These are phyloP conservation scores for Mortierella sp. DNA, from an alignment of 371 early-diverging fungal species.

Conservation along the genomic window DNA sequence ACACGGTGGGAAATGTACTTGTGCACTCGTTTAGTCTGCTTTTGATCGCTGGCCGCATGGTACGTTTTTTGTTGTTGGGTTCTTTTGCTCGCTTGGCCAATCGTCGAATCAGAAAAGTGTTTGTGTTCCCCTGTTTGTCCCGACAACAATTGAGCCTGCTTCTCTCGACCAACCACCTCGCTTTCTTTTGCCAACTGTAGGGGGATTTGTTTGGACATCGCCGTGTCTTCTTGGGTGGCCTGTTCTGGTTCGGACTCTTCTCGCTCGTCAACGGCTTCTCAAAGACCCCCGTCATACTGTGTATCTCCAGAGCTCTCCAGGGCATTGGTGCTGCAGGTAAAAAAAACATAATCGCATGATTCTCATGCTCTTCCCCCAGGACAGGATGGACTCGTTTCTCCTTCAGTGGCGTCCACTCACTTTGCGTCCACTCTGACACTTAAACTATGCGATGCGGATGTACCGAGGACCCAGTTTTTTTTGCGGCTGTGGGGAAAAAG, in stretches of 20 bases:
- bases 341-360: neutral
- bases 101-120: neutral
- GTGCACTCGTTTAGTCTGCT: slow-evolving; percentile 21
- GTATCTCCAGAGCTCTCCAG: slow-evolving; percentile 53
- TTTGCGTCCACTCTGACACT: neutral
- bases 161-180: neutral
- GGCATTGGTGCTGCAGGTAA: slow-evolving; percentile 53
- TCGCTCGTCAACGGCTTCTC: slow-evolving; percentile 53
- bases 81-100: neutral
- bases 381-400: neutral
- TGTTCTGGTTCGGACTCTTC: slow-evolving; percentile 51
- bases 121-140: slow-evolving; percentile 7
- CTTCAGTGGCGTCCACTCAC: neutral
- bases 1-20: neutral
- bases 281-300: slow-evolving; percentile 45
- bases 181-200: slow-evolving; percentile 1
- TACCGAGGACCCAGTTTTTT: slow-evolving; percentile 6
- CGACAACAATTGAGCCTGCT: neutral
- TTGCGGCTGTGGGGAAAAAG: slow-evolving; percentile 4
- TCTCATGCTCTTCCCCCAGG: neutral
- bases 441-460: neutral
- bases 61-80: slow-evolving; percentile 4
- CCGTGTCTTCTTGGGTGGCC: slow-evolving; percentile 48
- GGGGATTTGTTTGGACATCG: slow-evolving; percentile 58
- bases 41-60: slow-evolving; percentile 55